A percentile compares a stretch with the other conserved stretches of the same genome.
Conservation (phyloP, 345 rosid genomes). For the Garcia nutans region DNA sequence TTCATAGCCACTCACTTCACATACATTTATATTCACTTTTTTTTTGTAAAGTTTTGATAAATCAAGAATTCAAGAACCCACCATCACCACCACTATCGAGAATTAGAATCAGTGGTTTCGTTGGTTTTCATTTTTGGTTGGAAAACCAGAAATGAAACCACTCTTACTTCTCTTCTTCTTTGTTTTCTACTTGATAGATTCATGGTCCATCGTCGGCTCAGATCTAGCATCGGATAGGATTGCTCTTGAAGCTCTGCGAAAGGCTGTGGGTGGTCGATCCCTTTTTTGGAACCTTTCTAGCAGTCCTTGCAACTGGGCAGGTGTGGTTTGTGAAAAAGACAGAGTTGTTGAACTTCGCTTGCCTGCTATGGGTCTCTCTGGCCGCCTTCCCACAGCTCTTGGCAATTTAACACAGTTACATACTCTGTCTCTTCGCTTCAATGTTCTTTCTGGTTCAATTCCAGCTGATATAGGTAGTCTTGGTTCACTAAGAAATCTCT, state of each 20-base stretch:
- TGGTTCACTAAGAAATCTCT: conserved; percentile 60
- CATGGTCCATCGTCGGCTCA: neutral
- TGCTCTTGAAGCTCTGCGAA: conserved; percentile 22
- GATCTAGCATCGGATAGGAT: conserved; percentile 30
- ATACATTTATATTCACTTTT: too few species aligned
- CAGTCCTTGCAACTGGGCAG: conserved; percentile 47
- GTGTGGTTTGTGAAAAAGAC: conserved; percentile 51
- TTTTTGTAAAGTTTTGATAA: too few species aligned
- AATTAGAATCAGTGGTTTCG: neutral
- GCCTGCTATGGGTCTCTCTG: conserved; percentile 72
- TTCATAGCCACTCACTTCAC: too few species aligned
- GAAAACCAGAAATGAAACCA: conserved; percentile 7
- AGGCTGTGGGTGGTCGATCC: conserved; percentile 24
- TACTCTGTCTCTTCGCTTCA: conserved; percentile 65
- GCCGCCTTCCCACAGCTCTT: conserved; percentile 62
- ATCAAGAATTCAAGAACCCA: neutral
- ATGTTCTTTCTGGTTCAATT: conserved; percentile 63
- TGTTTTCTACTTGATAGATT: neutral
- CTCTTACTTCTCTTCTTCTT: neutral
- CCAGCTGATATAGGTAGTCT: conserved; percentile 69
- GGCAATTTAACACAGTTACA: conserved; percentile 67
- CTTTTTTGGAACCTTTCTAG: conserved; percentile 21
- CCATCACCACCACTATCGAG: neutral
- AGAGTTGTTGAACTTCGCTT: conserved; percentile 57
- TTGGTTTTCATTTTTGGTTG: conserved; percentile 5